These are phyloP conservation scores for Nemania bipapillata DNA, from an alignment of 2,329 filamentous ascomycete genomes.

Conservation along the genomic window DNA sequence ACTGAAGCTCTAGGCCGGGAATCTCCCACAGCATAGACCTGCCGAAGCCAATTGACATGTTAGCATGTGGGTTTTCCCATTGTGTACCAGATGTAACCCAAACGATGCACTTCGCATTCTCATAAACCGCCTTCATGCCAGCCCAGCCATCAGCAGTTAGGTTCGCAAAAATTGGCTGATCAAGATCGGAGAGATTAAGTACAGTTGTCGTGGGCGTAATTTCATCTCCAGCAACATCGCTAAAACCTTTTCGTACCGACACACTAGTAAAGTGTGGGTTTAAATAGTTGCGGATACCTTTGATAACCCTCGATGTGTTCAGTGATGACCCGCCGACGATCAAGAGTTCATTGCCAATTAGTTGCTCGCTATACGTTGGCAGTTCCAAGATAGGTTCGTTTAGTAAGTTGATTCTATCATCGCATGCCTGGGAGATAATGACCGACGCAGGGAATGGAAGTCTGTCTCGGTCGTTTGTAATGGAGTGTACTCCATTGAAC, in stretches of 20 bases:
- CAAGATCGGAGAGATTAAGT: neutral
- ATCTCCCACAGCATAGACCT: neutral
- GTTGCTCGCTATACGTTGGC: neutral
- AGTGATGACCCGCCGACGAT: neutral
- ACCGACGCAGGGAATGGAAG: neutral
- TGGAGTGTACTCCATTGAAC: conserved; percentile 48
- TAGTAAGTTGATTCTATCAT: conserved; percentile 38
- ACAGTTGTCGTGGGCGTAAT: neutral
- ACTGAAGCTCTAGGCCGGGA: no score
- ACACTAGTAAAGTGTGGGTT: no score
- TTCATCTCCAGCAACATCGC: neutral
- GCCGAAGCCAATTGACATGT: neutral
- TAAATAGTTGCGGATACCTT: neutral
- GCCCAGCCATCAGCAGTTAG: neutral
- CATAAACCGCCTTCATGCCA: neutral
- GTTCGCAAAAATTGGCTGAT: neutral
- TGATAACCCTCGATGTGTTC: neutral
- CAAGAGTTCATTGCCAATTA: neutral
- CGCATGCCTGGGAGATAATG: conserved; percentile 51
- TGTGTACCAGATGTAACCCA: neutral
- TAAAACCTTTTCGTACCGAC: no score
- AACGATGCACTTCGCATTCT: neutral
- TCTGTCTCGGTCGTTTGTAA: conserved; percentile 20
- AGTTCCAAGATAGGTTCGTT: conserved; percentile 2
- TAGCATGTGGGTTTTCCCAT: neutral